Evolutionary conservation across 1,284 basidiomycete species (phyloP).

Genomic region (Athelia sp.): DNA sequence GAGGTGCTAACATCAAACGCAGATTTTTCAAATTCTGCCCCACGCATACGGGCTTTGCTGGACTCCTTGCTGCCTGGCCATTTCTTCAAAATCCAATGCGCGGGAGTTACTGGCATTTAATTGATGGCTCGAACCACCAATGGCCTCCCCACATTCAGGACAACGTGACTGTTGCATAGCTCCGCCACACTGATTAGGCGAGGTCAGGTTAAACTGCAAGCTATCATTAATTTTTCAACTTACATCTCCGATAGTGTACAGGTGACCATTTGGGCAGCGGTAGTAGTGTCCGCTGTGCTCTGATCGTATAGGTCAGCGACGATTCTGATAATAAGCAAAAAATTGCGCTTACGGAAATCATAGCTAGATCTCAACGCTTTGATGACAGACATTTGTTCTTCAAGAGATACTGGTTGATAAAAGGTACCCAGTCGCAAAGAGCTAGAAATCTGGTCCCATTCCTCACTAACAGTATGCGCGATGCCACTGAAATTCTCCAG

Average conservation of each 20-base stretch:
- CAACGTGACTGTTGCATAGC: slow-evolving; percentile 13
- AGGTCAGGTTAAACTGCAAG: background rate
- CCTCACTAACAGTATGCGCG: slow-evolving; percentile 17
- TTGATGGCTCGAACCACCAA: slow-evolving; percentile 12
- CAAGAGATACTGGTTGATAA: slow-evolving; percentile 36
- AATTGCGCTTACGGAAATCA: slow-evolving; percentile 34
- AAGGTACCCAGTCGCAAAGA: slow-evolving; percentile 23
- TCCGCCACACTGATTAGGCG: slow-evolving; percentile 13
- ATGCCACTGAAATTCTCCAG: slow-evolving; percentile 8
- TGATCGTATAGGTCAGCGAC: slow-evolving; percentile 11
- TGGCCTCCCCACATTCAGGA: slow-evolving; percentile 15
- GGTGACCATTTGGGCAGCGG: slow-evolving; percentile 49
- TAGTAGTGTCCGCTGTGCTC: slow-evolving; percentile 47
- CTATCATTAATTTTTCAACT: slow-evolving; percentile 12
- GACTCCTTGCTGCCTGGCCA: background rate
- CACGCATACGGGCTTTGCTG: no score
- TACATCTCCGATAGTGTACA: slow-evolving; percentile 40
- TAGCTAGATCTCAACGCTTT: slow-evolving; percentile 25
- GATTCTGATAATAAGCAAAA: background rate
- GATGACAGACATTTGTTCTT: slow-evolving; percentile 44
- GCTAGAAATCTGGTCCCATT: slow-evolving; percentile 25
- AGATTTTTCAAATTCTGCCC: no score
- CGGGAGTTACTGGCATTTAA: slow-evolving; percentile 10
- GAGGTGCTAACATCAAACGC: no score
- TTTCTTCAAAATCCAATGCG: slow-evolving; percentile 2